A percentile compares a stretch with the other conserved stretches of the same genome.
phyloP scores from a whole-genome alignment of 2,329 filamentous ascomycete species.

The Diaporthe australafricana region DNA sequence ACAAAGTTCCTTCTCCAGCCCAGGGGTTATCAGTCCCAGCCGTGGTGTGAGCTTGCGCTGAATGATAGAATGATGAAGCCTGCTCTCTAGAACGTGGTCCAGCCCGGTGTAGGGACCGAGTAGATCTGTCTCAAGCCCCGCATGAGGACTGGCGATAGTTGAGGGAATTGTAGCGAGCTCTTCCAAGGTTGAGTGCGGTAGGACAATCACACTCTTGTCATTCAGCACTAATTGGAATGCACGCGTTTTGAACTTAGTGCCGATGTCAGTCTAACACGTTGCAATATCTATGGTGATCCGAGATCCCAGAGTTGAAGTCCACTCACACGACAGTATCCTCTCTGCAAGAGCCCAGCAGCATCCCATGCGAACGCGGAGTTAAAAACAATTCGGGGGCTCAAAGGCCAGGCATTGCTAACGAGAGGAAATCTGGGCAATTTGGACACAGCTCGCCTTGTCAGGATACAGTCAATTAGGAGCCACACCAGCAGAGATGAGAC shows the following conservation, averaged over 20 bases:
- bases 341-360: neutral
- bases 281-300: too few species aligned
- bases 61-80: constrained; percentile 2
- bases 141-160: neutral
- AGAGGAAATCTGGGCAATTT: neutral
- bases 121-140: neutral
- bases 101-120: neutral
- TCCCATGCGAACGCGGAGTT: neutral
- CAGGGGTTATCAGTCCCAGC: neutral
- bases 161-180: neutral
- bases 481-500: neutral
- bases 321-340: neutral
- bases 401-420: neutral
- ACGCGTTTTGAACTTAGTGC: neutral
- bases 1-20: neutral
- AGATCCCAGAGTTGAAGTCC: neutral
- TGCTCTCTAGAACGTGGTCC: neutral
- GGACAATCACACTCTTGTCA: neutral
- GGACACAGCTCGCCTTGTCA: neutral
- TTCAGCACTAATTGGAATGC: neutral
- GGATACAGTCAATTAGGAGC: neutral
- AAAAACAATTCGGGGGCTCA: neutral
- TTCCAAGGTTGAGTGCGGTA: neutral
- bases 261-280: neutral
- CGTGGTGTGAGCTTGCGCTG: neutral